Evolutionary conservation across 2,329 filamentous ascomycete species (phyloP), one percentile per base, ranked within the genome.

Genomic region (Hyphodiscus sp.): DNA sequence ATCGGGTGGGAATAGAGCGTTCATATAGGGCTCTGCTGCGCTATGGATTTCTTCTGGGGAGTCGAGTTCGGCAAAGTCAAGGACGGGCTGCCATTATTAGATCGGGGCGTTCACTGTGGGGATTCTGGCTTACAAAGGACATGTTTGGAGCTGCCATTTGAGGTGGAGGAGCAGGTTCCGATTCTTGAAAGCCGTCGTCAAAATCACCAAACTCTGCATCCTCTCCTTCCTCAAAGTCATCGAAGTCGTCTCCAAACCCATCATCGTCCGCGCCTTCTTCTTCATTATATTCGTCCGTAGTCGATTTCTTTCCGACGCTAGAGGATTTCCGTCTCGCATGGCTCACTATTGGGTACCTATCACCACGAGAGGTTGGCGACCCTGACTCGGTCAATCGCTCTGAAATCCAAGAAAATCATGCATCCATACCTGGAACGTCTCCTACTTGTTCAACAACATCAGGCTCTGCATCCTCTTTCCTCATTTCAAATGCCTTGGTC

Each of bases 201-300:
- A 82, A 81, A 64, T 80, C 76, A 62, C 76, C 75, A 61, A 76
- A 75, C 52, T 70, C 74, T 56, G 72, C 74, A 54, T 76, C 74
- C 55, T 74, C 74, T 46, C 76, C 76, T 62, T 78, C 83, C 50
- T 80, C 81, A 68, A 83, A 82, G 61, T 85, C 86, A 65, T 87
- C 84, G 70, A 89, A 90, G 64, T 88, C 85, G 63, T 82, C 74
- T 41, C 71, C 81, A 71, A 85, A 85, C 63, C 79, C 79, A 23
- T 74, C 63, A 45, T 69, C 68, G 50, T 69, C 69, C 18, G 73
- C 76, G 60, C 75, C 75, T 53, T 73, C 73, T 57, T 78, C 80
- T 63, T 83, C 80, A 63, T 82, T 79, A 60, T 84, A 83, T 57
- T 82, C 80, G 69, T 81, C 79, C 52, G 45, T 58, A 51, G 41